phyloP scores from a whole-genome alignment of 2,329 filamentous ascomycete genomes.

The Thelonectria rubi region DNA sequence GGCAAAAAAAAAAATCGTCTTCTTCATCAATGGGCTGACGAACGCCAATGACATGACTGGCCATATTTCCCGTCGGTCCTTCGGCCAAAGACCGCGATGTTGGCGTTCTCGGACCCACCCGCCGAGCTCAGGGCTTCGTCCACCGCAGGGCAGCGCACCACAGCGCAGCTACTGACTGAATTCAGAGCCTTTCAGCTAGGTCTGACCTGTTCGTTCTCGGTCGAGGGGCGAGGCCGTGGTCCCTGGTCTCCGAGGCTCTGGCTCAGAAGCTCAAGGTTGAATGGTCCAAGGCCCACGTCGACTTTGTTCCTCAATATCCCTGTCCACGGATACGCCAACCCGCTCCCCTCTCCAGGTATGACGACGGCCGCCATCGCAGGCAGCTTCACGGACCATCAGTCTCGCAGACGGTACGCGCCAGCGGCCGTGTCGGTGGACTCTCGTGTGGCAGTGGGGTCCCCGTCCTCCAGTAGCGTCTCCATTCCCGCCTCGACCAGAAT shows the following conservation, averaged over 20 bases:
- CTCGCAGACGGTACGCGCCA: slow-evolving; percentile 19
- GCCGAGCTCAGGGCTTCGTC: slow-evolving; percentile 25
- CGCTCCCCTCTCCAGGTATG: slow-evolving; percentile 21
- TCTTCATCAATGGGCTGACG: slow-evolving; percentile 34
- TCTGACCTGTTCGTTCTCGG: slow-evolving; percentile 26
- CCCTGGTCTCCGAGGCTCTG: slow-evolving; percentile 34
- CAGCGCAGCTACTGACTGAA: slow-evolving; percentile 18
- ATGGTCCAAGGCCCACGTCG: slow-evolving; percentile 1
- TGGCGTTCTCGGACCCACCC: slow-evolving; percentile 33
- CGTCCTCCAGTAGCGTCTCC: slow-evolving; percentile 8
- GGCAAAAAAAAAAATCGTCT: slow-evolving; percentile 6
- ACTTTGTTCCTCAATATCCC: slow-evolving; percentile 7
- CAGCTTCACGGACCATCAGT: neutral
- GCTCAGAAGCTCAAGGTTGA: slow-evolving; percentile 20
- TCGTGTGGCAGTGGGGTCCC: slow-evolving; percentile 24
- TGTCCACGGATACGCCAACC: slow-evolving; percentile 12
- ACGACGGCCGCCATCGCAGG: slow-evolving; percentile 11
- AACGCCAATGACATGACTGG: slow-evolving; percentile 40
- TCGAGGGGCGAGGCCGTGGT: slow-evolving; percentile 27
- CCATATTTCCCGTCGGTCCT: slow-evolving; percentile 22
- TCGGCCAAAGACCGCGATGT: slow-evolving; percentile 35
- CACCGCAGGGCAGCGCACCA: neutral
- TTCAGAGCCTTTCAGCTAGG: slow-evolving; percentile 8
- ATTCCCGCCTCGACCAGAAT: slow-evolving; percentile 17
- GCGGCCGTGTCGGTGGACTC: slow-evolving; percentile 14